These are phyloP conservation scores for Chrysophaeum taylorii DNA, from an alignment of 352 stramenopile genomes.

Conservation along the genomic window DNA sequence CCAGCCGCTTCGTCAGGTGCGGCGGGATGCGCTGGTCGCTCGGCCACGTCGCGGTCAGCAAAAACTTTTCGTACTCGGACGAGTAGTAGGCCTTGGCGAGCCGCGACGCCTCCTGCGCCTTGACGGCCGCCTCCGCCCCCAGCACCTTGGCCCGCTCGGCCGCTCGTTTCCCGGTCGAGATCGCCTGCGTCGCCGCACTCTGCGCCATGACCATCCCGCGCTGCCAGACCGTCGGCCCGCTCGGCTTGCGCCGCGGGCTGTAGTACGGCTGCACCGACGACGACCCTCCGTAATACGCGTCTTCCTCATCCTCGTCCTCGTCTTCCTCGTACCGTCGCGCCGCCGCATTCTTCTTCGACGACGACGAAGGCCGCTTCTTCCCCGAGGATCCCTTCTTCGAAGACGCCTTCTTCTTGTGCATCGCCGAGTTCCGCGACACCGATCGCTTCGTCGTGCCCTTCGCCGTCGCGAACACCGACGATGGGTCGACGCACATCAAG, in stretches of 20 bases:
- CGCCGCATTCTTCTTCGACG: not conserved
- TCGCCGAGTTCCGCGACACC: slow-evolving; percentile 5
- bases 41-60: slow-evolving; percentile 6
- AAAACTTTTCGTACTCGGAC: slow-evolving; percentile 11
- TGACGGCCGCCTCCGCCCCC: not conserved
- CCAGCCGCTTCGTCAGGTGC: slow-evolving; percentile 8
- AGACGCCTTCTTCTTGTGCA: not conserved
- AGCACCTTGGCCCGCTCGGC: not conserved
- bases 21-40: not conserved
- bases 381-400: not conserved
- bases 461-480: too few relatives aligned
- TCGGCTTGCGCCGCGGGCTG: slow-evolving; percentile 6
- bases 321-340: not conserved
- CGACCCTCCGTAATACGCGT: too few relatives aligned
- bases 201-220: not conserved
- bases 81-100: slow-evolving; percentile 13
- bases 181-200: not conserved
- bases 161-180: not conserved
- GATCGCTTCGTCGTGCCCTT: not conserved
- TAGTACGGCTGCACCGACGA: not conserved
- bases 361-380: not conserved
- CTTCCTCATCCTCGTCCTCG: not conserved
- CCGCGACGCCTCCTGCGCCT: not conserved
- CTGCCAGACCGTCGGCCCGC: not conserved
- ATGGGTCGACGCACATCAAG: not conserved